These are phyloP conservation scores for Polyporus tsugae DNA, from an alignment of 1,284 basidiomycete species.

Conservation along the genomic window DNA sequence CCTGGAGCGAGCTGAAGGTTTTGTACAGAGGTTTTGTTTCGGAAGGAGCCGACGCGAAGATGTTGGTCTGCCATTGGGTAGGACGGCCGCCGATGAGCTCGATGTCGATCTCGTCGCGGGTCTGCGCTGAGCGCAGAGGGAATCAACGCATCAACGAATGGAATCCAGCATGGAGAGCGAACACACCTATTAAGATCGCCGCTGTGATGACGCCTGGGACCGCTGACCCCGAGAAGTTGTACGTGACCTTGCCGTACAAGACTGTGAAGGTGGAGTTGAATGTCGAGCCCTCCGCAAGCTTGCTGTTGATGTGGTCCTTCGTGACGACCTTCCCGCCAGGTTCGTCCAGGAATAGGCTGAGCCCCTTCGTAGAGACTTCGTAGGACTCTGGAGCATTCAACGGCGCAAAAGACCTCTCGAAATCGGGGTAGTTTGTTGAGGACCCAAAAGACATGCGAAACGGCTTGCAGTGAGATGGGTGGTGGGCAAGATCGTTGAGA, in stretches of 20 bases:
- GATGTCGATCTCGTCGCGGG: slow-evolving; percentile 54
- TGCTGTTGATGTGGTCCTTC: slow-evolving; percentile 47
- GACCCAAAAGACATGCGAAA: slow-evolving; percentile 31
- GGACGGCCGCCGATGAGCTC: slow-evolving; percentile 53
- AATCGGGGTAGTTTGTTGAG: slow-evolving; percentile 12
- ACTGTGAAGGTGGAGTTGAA: slow-evolving; percentile 53
- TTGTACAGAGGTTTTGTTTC: slow-evolving; percentile 49
- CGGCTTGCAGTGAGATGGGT: slow-evolving; percentile 32
- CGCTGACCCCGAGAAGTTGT: slow-evolving; percentile 43
- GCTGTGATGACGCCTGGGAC: slow-evolving; percentile 51
- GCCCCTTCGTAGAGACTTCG: slow-evolving; percentile 36
- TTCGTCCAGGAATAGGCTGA: slow-evolving; percentile 47
- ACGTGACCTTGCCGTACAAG: slow-evolving; percentile 49
- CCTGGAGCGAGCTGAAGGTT: slow-evolving; percentile 47
- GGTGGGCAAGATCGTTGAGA: not conserved
- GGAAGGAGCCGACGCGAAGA: slow-evolving; percentile 48
- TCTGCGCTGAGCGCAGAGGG: slow-evolving; percentile 36
- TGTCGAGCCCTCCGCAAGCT: slow-evolving; percentile 50
- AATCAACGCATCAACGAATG: not conserved
- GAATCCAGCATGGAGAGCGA: not conserved
- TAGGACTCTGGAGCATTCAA: slow-evolving; percentile 47
- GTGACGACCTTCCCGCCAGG: slow-evolving; percentile 44
- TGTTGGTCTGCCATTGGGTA: slow-evolving; percentile 54
- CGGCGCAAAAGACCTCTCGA: slow-evolving; percentile 41
- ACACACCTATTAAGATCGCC: slow-evolving; percentile 49